phyloP scores from a whole-genome alignment of 2,329 filamentous ascomycete species.

The Penicillium oxalicum region DNA sequence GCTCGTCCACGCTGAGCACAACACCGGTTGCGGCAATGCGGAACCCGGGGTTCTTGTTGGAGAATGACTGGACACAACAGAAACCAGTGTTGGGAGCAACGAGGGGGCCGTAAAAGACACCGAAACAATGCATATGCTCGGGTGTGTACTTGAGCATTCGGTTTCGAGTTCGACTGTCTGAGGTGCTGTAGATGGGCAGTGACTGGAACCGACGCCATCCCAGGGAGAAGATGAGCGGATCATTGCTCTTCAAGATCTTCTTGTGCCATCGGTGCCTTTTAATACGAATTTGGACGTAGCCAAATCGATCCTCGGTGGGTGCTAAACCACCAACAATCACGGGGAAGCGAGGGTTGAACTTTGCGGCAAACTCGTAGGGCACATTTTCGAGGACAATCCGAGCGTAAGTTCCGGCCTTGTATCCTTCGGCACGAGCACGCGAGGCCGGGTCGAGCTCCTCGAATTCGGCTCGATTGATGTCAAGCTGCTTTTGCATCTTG shows the following conservation, averaged over 20 bases:
- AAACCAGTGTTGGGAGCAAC: conserved; percentile 96
- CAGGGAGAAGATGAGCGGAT: conserved; percentile 92
- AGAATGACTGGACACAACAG: conserved; percentile 85
- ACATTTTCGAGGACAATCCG: conserved; percentile 85
- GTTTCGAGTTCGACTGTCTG: conserved; percentile 86
- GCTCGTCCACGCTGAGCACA: conserved; percentile 89
- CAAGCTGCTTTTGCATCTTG: conserved; percentile 85
- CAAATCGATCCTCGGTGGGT: conserved; percentile 90
- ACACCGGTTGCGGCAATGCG: conserved; percentile 91
- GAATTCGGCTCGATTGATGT: conserved; percentile 94
- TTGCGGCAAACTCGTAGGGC: conserved; percentile 78
- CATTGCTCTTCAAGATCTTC: conserved; percentile 97
- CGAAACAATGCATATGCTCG: conserved; percentile 99
- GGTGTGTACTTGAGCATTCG: conserved; percentile 99
- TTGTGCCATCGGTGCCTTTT: conserved; percentile 99
- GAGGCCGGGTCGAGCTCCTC: conserved; percentile 79
- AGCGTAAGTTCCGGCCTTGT: conserved; percentile 86
- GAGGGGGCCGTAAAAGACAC: conserved; percentile 88
- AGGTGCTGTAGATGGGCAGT: conserved; percentile 88
- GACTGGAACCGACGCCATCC: conserved; percentile 95
- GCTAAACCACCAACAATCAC: conserved; percentile 87
- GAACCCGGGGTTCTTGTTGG: conserved; percentile 79
- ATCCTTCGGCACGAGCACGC: conserved; percentile 78
- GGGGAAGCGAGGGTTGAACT: conserved; percentile 76
- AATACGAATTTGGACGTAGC: conserved; percentile 90